Evolutionary conservation across 2,329 filamentous ascomycete species (phyloP).

Genomic region (Tolypocladium capitatum): DNA sequence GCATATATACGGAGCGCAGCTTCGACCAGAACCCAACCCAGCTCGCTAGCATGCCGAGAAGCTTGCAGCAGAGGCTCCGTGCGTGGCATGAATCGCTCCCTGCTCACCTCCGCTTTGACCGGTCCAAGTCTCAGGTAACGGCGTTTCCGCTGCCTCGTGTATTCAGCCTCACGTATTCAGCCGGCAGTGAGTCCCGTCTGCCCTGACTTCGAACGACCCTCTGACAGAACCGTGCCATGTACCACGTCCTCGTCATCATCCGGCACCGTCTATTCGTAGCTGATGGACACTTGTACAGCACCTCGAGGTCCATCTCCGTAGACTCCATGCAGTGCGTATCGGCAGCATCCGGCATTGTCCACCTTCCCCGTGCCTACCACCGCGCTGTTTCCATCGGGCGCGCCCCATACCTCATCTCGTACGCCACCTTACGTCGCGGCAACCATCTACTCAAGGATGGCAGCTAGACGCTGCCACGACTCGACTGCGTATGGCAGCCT

Average conservation of each 20-base stretch:
- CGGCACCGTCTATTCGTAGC: constrained; percentile 39
- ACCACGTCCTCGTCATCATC: constrained; percentile 37
- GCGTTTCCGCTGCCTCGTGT: constrained; percentile 27
- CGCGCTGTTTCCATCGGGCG: constrained; percentile 28
- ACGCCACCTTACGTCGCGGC: constrained; percentile 43
- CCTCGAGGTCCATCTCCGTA: constrained; percentile 24
- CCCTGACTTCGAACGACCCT: no score
- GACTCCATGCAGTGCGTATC: constrained; percentile 30
- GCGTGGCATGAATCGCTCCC: constrained; percentile 29
- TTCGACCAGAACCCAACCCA: constrained; percentile 19
- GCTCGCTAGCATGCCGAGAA: constrained; percentile 19
- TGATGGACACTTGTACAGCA: constrained; percentile 32
- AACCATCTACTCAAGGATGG: constrained; percentile 37
- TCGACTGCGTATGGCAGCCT: constrained; percentile 27
- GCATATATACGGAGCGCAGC: constrained; percentile 30
- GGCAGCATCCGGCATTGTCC: constrained; percentile 30
- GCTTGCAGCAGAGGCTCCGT: constrained; percentile 28
- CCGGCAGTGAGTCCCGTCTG: constrained; percentile 17
- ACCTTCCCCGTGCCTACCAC: constrained; percentile 30
- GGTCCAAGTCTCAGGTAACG: constrained; percentile 12
- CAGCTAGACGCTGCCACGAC: constrained; percentile 26
- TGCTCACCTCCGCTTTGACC: constrained; percentile 24
- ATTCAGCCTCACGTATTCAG: constrained; percentile 30
- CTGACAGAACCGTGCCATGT: constrained; percentile 23
- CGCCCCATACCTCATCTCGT: constrained; percentile 40